Percentiles rank a stretch among this genome's conserved stretches.
Conservation (phyloP, 140 eudicot species). For the Senecio squalidus region DNA sequence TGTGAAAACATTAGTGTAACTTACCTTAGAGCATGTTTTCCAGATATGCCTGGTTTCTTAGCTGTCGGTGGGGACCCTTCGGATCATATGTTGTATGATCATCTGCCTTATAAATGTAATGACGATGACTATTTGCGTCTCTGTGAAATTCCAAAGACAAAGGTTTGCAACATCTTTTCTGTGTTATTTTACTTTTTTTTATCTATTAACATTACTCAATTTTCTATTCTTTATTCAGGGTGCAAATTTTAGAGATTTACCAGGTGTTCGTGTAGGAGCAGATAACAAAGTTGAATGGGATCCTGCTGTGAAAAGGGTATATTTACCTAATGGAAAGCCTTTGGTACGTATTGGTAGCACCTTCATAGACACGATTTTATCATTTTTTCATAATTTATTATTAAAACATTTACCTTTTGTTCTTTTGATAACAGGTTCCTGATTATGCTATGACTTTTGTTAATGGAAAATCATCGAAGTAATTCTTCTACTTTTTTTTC, state of each 20-base stretch:
- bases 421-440: slow-evolving; percentile 51
- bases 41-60: slow-evolving; percentile 22
- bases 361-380: too few relatives aligned
- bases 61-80: background rate
- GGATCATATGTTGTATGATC: slow-evolving; percentile 39
- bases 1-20: background rate
- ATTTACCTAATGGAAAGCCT: slow-evolving; percentile 47
- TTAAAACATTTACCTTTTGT: background rate
- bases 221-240: slow-evolving; percentile 33
- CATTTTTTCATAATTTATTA: too few relatives aligned
- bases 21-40: background rate
- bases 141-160: slow-evolving; percentile 44
- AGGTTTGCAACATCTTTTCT: slow-evolving; percentile 28
- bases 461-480: slow-evolving; percentile 66
- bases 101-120: slow-evolving; percentile 48
- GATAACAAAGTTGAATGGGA: slow-evolving; percentile 61
- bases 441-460: slow-evolving; percentile 73
- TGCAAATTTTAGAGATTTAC: slow-evolving; percentile 60
- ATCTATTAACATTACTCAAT: background rate
- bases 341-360: background rate
- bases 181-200: background rate
- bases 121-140: slow-evolving; percentile 55
- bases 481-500: background rate
- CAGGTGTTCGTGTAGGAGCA: slow-evolving; percentile 44
- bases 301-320: slow-evolving; percentile 34